A percentile compares a stretch with the other conserved stretches of the same genome.
These are phyloP conservation scores for Curvularia sp. DNA, from an alignment of 2,329 filamentous ascomycete genomes.

Conservation along the genomic window DNA sequence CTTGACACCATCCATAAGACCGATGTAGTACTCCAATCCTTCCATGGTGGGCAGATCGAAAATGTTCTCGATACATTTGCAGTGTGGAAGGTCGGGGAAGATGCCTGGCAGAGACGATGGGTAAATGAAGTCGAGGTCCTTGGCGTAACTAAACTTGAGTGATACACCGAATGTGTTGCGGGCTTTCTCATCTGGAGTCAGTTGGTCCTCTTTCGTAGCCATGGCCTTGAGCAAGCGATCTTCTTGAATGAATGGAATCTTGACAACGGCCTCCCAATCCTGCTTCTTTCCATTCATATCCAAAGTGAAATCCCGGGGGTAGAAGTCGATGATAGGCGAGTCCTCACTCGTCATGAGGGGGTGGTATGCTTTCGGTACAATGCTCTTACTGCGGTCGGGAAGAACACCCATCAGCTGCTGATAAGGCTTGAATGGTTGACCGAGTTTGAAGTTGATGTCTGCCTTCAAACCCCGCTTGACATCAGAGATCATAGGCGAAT, in stretches of 20 bases:
- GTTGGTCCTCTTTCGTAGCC: slow-evolving; percentile 77
- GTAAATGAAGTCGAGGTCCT: slow-evolving; percentile 79
- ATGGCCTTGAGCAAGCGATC: slow-evolving; percentile 83
- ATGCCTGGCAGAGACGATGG: slow-evolving; percentile 86
- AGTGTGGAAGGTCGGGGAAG: slow-evolving; percentile 86
- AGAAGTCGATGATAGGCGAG: slow-evolving; percentile 97
- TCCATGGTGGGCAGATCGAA: slow-evolving; percentile 94
- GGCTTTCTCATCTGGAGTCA: slow-evolving; percentile 78
- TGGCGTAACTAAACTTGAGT: slow-evolving; percentile 88
- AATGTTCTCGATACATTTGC: slow-evolving; percentile 92
- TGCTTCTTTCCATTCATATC: slow-evolving; percentile 99
- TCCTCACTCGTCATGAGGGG: slow-evolving; percentile 88
- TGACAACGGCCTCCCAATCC: slow-evolving; percentile 99
- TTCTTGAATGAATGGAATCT: slow-evolving; percentile 98
- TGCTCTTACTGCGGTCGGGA: slow-evolving; percentile 95
- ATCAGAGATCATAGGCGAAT: slow-evolving; percentile 96
- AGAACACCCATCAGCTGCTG: slow-evolving; percentile 98
- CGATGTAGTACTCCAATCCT: slow-evolving; percentile 82
- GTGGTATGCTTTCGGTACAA: slow-evolving; percentile 87
- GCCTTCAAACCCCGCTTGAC: slow-evolving; percentile 86
- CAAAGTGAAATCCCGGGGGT: slow-evolving; percentile 93
- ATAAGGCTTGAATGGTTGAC: slow-evolving; percentile 92
- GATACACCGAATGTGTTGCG: slow-evolving; percentile 92
- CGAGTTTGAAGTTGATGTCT: slow-evolving; percentile 89
- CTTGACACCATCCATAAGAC: slow-evolving; percentile 82